Evolutionary conservation across 2,329 filamentous ascomycete species (phyloP).

Genomic region (Microdochium trichocladiopsis): DNA sequence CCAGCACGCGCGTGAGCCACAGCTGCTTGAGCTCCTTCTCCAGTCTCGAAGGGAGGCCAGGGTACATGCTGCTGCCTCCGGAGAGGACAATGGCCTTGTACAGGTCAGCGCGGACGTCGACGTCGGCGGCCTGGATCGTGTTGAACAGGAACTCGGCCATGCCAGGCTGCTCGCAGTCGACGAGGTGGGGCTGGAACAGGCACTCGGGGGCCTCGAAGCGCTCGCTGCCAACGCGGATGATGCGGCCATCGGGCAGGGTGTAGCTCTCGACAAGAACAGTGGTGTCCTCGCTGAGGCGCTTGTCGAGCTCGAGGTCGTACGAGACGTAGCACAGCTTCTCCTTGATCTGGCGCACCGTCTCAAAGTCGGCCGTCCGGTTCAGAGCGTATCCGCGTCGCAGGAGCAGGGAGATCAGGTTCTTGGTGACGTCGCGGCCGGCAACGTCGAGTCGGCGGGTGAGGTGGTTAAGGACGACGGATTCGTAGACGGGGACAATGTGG

Average conservation of each 20-base stretch:
- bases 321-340: constrained; percentile 99
- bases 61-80: constrained; percentile 98
- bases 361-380: constrained; percentile 97
- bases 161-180: constrained; percentile 94
- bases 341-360: constrained; percentile 98
- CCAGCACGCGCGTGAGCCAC: constrained; percentile 87
- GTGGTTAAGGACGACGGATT: constrained; percentile 96
- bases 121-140: constrained; percentile 92
- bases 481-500: constrained; percentile 97
- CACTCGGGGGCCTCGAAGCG: constrained; percentile 97
- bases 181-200: constrained; percentile 95
- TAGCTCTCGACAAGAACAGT: constrained; percentile 97
- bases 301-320: constrained; percentile 94
- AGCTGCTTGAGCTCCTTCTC: constrained; percentile 99
- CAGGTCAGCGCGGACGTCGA: constrained; percentile 86
- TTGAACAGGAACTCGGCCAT: constrained; percentile 98
- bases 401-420: constrained; percentile 92
- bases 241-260: constrained; percentile 90
- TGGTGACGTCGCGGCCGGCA: constrained; percentile 93
- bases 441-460: constrained; percentile 91
- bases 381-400: constrained; percentile 91
- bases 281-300: constrained; percentile 92
- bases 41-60: constrained; percentile 83
- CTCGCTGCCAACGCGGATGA: constrained; percentile 93
- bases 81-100: constrained; percentile 98